Evolutionary conservation across 2,329 filamentous ascomycete species (phyloP).

Genomic region (Alternaria gansuensis): DNA sequence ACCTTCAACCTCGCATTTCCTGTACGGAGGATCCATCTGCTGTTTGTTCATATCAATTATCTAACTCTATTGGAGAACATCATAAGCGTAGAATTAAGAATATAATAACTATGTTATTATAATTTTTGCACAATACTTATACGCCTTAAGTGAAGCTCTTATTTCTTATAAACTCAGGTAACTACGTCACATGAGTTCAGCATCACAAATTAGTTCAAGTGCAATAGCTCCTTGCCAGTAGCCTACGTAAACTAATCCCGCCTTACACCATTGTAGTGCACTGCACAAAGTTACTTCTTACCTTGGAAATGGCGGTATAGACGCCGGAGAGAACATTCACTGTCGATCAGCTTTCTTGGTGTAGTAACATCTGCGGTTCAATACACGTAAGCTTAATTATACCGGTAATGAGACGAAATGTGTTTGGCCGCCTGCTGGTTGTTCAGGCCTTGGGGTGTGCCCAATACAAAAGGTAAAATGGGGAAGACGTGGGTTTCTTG

Average conservation of each 20-base stretch:
- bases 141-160: too few species aligned
- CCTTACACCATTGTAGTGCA: background rate
- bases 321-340: background rate
- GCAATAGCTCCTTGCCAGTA: background rate
- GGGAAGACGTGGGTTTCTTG: background rate
- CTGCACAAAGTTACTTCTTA: slow-evolving; percentile 6
- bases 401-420: background rate
- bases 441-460: background rate
- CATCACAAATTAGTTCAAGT: background rate
- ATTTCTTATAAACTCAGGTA: too few species aligned
- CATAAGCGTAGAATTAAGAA: too few species aligned
- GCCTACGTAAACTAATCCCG: too few species aligned
- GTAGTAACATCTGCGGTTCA: background rate
- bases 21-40: too few species aligned
- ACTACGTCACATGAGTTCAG: too few species aligned
- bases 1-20: too few species aligned
- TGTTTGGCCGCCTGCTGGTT: background rate
- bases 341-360: background rate
- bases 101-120: too few species aligned
- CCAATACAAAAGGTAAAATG: background rate
- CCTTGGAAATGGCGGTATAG: slow-evolving; percentile 1
- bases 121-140: too few species aligned
- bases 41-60: too few species aligned
- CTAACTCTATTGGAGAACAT: too few species aligned
- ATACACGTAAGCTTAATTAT: background rate